phyloP scores from a whole-genome alignment of 2,329 filamentous ascomycete genomes.

The Fusarium sp. region DNA sequence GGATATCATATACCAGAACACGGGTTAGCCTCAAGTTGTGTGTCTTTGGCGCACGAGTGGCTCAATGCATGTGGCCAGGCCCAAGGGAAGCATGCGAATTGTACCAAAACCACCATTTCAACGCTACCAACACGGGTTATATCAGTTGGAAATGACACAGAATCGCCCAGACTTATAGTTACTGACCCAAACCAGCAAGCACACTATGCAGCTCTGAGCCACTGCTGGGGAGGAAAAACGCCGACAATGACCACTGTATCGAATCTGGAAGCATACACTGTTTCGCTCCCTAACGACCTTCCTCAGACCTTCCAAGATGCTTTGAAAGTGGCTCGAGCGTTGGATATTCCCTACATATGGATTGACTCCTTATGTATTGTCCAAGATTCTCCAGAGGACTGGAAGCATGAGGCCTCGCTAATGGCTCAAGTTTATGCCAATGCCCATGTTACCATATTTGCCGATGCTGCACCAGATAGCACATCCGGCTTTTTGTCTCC shows the following conservation, averaged over 20 bases:
- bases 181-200: not conserved
- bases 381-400: slow-evolving; percentile 8
- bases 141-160: not conserved
- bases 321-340: not conserved
- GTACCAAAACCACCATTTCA: not conserved
- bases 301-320: slow-evolving; percentile 2
- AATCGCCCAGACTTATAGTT: not conserved
- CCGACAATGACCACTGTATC: not conserved
- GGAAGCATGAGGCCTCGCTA: not conserved
- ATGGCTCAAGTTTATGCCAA: slow-evolving; percentile 19
- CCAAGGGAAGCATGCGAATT: not conserved
- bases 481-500: not conserved
- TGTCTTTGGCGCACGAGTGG: not conserved
- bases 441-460: slow-evolving; percentile 5
- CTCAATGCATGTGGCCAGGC: not conserved
- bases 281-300: not conserved
- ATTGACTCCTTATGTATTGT: slow-evolving; percentile 15
- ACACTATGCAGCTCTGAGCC: not conserved
- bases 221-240: slow-evolving; percentile 9
- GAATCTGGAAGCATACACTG: not conserved
- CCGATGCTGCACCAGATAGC: not conserved
- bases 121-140: not conserved
- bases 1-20: not conserved
- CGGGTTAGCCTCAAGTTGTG: not conserved
- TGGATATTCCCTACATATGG: slow-evolving; percentile 6